phyloP scores from a whole-genome alignment of 768 basidiomycete genomes.

The Suillus weaverae region DNA sequence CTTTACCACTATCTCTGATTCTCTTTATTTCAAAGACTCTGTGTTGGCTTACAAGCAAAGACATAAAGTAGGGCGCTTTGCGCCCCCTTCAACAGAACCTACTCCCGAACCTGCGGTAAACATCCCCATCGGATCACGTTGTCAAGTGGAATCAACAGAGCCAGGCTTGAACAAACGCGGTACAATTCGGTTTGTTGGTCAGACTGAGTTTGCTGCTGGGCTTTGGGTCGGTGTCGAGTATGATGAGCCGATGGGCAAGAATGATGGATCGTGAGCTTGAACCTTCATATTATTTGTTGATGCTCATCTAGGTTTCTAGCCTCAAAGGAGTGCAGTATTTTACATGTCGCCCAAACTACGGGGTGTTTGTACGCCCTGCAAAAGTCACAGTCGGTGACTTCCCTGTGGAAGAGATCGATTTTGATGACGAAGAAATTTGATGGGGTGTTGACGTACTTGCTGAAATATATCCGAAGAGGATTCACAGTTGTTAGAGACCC shows the following conservation, averaged over 20 bases:
- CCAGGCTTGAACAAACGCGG: conserved; percentile 77
- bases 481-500: neutral
- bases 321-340: conserved; percentile 89
- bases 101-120: conserved; percentile 35
- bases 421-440: conserved; percentile 73
- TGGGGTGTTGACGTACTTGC: neutral
- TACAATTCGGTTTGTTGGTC: conserved; percentile 81
- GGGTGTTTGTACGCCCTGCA: conserved; percentile 85
- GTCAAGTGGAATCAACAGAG: conserved; percentile 76
- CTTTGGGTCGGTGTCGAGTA: conserved; percentile 93
- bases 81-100: conserved; percentile 45
- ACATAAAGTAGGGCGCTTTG: conserved; percentile 88
- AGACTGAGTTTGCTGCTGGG: conserved; percentile 68
- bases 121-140: conserved; percentile 72
- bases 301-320: conserved; percentile 37
- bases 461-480: neutral
- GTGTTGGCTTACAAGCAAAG: conserved; percentile 87
- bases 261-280: conserved; percentile 83
- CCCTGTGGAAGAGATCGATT: conserved; percentile 76
- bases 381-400: conserved; percentile 83
- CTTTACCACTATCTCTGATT: conserved; percentile 4
- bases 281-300: neutral
- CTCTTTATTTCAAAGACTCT: conserved; percentile 55
- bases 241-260: conserved; percentile 95
- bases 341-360: conserved; percentile 70